Base-by-base conservation (phyloP, 345 rosid genomes). In the Eutrema yunnanense region DNA sequence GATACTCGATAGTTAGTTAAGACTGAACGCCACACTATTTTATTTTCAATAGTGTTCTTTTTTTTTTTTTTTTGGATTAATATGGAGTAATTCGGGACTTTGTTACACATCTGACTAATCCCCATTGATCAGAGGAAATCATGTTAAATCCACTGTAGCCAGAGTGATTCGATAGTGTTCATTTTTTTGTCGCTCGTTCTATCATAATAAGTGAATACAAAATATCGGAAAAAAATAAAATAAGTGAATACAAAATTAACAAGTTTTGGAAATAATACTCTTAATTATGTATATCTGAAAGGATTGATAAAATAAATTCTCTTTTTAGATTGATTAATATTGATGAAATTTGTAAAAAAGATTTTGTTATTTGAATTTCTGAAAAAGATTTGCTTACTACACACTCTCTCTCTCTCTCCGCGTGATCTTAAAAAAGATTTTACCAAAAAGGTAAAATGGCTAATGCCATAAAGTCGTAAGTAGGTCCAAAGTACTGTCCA, bases 381-480 rank as follows among this genome's bases (percentile, higher is more conserved):
- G 42, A 60, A 48, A 48, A 60, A 59, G 38, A 14, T 62, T 52
- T 43, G n/a, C 53, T 16, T 16, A 16, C 16, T 16, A 16, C 16
- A 16, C 16, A 16, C 19, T 6, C 13, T 22, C 8, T n/a, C 19
- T 13, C 33, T 55, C 56, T 63, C 42, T 66, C 46, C 62, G 78
- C 78, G 68, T 74, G 73, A 67, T 67, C 11, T 48, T 16, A 13
- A 19, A 64, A 63, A 11, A 6, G 6, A 14, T 7, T 32, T 32
- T 6, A n/a, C 62, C 29, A 42, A 74, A 74, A 74, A 59, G 32
- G 59, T 22, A 0, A 49, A 33, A 49, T 67, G 78, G 32, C 0
- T 58, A 33, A 49, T 67, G 73, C 41, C n/a, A 50, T 67, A 74
- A 74, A 74, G 78, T 74, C 78, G 61, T 33, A 34, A 50, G 67